Evolutionary conservation across 768 basidiomycete genomes (phyloP), one percentile per base, ranked within the genome.

Genomic region (Coprinellus micaceus): DNA sequence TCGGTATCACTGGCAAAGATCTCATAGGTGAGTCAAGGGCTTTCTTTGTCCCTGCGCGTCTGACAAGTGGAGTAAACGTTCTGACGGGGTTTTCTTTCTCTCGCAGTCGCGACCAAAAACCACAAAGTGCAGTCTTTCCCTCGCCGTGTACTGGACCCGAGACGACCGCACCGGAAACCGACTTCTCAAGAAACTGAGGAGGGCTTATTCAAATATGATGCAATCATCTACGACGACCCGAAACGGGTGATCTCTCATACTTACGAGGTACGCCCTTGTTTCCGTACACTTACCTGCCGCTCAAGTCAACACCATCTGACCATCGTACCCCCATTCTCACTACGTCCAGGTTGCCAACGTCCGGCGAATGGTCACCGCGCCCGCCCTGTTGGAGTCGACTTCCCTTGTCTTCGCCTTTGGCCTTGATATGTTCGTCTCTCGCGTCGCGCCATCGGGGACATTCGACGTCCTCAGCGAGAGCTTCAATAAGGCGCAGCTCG

Each of bases 401-500:
- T 94, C 94, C 0, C 72, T 98, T 5, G 82, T 98, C 25, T 85
- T 98, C 64, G 83, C 86, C 1, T 85, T 86, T 63, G 95, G 96
- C 4, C 77, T 94, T 7, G 96, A 98, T 71, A 77, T 98, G 60
- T 98, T 98, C 80, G 74, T 85, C 25, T 91, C 91, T 11, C 82
- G 93, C 15, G 80, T 91, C 3, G 82, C 90, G 37, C 93, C 95
- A 1, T 94, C 92, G 11, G 85, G 83, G 39, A 92, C 93, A 19
- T 98, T 98, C 64, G 96, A 98, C 66, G 85, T 97, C 24, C 81
- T 98, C 7, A 91, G 82, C 63, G 89, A 94, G 69, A 86, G 77
- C 64, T 98, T 98, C 71, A 98, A 98, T 76, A 97, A 98, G 75
- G 78, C 74, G 1, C 96, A 98, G 69, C 77, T 98, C 22, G 83